Percentiles rank a stretch among this genome's conserved stretches.
Conservation (phyloP, 352 stramenopile species). For the Globisporangium perplexum region DNA sequence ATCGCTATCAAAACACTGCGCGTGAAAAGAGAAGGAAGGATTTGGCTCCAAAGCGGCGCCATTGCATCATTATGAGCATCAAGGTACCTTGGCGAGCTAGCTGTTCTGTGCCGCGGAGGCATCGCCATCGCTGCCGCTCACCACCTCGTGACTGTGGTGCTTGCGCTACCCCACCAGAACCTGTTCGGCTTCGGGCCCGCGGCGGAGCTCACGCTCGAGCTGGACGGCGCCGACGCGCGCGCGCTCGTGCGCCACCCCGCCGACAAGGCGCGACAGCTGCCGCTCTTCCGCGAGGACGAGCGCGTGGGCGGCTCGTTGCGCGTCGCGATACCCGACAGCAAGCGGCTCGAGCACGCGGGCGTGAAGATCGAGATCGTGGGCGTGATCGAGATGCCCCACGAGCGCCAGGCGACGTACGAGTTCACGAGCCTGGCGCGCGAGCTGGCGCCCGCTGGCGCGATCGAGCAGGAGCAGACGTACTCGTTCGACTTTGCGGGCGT, state of each 20-base stretch:
- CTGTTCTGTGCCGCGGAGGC: too few relatives aligned
- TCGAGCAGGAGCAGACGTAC: slow-evolving; percentile 54
- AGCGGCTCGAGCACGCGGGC: slow-evolving; percentile 94
- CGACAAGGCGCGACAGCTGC: slow-evolving; percentile 30
- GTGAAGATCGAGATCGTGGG: slow-evolving; percentile 96
- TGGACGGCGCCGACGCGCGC: slow-evolving; percentile 11
- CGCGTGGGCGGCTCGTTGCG: slow-evolving; percentile 57
- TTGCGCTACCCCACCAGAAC: not conserved
- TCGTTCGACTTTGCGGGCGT: slow-evolving; percentile 94
- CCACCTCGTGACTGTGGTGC: not conserved
- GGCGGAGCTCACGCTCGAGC: slow-evolving; percentile 11
- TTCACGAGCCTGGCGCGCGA: slow-evolving; percentile 91
- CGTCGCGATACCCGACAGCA: slow-evolving; percentile 77
- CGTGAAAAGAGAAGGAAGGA: not conserved
- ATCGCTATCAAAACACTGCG: not conserved
- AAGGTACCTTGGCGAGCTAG: too few relatives aligned
- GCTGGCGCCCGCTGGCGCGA: slow-evolving; percentile 79
- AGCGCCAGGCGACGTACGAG: slow-evolving; percentile 81
- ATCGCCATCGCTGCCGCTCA: too few relatives aligned
- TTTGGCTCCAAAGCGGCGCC: slow-evolving; percentile 2
- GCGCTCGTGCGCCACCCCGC: slow-evolving; percentile 14
- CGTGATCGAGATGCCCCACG: slow-evolving; percentile 87
- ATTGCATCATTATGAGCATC: slow-evolving; percentile 12
- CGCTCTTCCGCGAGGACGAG: slow-evolving; percentile 51
- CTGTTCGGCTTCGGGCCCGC: slow-evolving; percentile 16